phyloP scores from a whole-genome alignment of 495 filamentous ascomycete genomes.

The Aspergillus olivimuriae region DNA sequence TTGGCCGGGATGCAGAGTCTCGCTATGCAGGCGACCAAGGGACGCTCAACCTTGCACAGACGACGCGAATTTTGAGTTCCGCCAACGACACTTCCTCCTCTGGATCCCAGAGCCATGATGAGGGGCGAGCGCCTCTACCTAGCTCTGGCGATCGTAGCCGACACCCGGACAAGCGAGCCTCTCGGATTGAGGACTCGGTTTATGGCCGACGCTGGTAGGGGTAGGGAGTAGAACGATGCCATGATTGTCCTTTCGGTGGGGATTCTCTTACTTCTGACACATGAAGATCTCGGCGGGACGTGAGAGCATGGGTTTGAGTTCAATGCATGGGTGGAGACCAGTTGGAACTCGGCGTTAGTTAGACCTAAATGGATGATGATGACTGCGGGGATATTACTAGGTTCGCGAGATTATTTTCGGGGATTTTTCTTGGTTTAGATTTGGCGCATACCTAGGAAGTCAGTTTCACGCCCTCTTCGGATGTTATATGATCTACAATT shows the following conservation, averaged over 20 bases:
- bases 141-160: slow-evolving; percentile 24
- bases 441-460: too few species aligned
- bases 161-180: slow-evolving; percentile 17
- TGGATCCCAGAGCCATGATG: slow-evolving; percentile 12
- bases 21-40: slow-evolving; percentile 29
- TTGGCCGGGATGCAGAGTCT: slow-evolving; percentile 68
- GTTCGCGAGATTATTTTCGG: not conserved
- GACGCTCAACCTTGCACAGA: slow-evolving; percentile 26
- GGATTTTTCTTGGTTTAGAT: not conserved
- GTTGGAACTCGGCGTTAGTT: not conserved
- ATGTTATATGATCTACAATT: too few species aligned
- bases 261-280: too few species aligned
- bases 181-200: slow-evolving; percentile 31
- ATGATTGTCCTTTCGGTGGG: too few species aligned
- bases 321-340: not conserved
- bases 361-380: too few species aligned
- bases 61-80: slow-evolving; percentile 19
- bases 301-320: not conserved
- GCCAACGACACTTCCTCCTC: slow-evolving; percentile 12
- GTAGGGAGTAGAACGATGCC: not conserved
- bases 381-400: not conserved
- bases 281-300: not conserved
- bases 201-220: slow-evolving; percentile 42
- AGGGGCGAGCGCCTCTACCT: slow-evolving; percentile 6
- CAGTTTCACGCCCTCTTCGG: too few species aligned